Evolutionary conservation across 495 filamentous ascomycete species (phyloP).

Genomic region (Aspergillus ellipticus): DNA sequence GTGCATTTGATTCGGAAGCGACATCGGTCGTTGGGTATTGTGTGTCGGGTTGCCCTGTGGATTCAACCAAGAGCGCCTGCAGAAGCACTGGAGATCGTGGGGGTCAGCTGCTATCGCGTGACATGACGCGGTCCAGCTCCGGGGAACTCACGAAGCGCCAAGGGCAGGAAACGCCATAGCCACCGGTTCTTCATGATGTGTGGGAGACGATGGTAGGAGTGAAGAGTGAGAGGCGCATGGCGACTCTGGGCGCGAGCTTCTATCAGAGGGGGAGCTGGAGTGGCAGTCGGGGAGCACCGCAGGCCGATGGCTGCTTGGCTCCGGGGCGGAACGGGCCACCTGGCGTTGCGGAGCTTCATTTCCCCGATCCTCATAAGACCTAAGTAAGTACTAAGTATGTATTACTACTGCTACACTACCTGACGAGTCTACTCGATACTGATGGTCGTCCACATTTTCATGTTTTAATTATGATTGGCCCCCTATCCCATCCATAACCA

Average conservation of each 20-base stretch:
- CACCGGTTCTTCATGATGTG: conserved; percentile 40
- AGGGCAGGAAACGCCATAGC: conserved; percentile 34
- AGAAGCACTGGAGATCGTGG: conserved; percentile 32
- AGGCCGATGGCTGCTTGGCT: conserved; percentile 3
- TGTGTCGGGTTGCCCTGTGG: conserved; percentile 16
- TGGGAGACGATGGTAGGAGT: conserved; percentile 18
- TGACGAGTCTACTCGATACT: background rate
- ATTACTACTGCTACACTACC: background rate
- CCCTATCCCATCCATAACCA: conserved; percentile 1
- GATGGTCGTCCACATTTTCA: background rate
- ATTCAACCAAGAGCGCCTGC: conserved; percentile 31
- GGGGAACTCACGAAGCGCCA: conserved; percentile 37
- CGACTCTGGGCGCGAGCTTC: conserved; percentile 22
- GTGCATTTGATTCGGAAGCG: conserved; percentile 15
- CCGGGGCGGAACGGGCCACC: conserved; percentile 35
- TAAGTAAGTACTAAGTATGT: background rate
- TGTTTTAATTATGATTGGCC: conserved; percentile 9
- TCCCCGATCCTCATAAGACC: conserved; percentile 20
- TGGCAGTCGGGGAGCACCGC: background rate
- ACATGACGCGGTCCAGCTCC: background rate
- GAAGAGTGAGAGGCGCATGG: conserved; percentile 37
- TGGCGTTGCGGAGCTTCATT: conserved; percentile 45
- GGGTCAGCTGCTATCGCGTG: conserved; percentile 23
- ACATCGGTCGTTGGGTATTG: conserved; percentile 19
- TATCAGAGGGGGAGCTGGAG: conserved; percentile 2